Percentiles rank a stretch among this genome's conserved stretches.
These are phyloP conservation scores for Elongisporangium senticosum DNA, from an alignment of 352 stramenopile genomes.

Conservation along the genomic window DNA sequence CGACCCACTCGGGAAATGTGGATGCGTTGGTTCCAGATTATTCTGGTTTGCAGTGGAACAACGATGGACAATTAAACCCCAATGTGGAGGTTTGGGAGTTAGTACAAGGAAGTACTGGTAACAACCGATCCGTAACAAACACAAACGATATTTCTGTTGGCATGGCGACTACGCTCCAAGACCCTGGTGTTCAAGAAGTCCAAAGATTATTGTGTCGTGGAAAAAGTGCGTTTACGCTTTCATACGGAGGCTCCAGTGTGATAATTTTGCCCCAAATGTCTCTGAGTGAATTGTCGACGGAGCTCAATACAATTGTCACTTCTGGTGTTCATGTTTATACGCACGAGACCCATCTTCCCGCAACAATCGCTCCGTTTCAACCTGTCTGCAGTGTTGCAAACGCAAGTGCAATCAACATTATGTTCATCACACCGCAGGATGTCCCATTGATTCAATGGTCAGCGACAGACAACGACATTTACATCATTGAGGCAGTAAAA, in stretches of 20 bases:
- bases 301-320: constrained; percentile 47
- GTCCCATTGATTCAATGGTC: constrained; percentile 49
- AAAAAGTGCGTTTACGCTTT: constrained; percentile 34
- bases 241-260: constrained; percentile 17
- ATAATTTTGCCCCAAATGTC: constrained; percentile 35
- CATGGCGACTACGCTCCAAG: constrained; percentile 40
- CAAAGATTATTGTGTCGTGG: constrained; percentile 61
- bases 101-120: constrained; percentile 46
- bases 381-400: constrained; percentile 58
- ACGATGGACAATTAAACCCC: constrained; percentile 46
- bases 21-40: constrained; percentile 39
- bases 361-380: constrained; percentile 23
- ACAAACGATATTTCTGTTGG: constrained; percentile 50
- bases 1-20: constrained; percentile 42
- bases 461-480: constrained; percentile 49
- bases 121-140: constrained; percentile 55
- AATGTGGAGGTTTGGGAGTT: constrained; percentile 51
- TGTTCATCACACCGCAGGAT: constrained; percentile 57
- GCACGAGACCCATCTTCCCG: constrained; percentile 14
- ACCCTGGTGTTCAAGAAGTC: constrained; percentile 64
- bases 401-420: constrained; percentile 32
- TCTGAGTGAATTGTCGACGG: constrained; percentile 37
- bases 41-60: constrained; percentile 26
- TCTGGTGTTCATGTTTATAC: constrained; percentile 42
- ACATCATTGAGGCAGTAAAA: constrained; percentile 53